A percentile compares a stretch with the other conserved stretches of the same genome.
These are phyloP conservation scores for Amanita fuliginea DNA, from an alignment of 768 basidiomycete genomes.

Conservation along the genomic window DNA sequence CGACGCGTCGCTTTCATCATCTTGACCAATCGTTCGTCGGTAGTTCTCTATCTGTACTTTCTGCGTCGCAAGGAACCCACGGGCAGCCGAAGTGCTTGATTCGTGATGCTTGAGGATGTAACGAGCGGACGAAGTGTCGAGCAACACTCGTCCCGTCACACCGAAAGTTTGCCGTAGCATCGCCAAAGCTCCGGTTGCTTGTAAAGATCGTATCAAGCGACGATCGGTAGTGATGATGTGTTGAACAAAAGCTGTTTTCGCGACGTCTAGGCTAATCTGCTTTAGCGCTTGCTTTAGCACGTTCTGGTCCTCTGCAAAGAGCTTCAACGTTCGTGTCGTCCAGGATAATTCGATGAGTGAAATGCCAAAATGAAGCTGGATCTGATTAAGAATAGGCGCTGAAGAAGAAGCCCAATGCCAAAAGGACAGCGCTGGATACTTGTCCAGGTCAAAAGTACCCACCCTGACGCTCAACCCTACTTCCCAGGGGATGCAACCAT, in stretches of 20 bases:
- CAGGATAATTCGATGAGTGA: conserved; percentile 2
- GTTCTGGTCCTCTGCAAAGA: conserved; percentile 1
- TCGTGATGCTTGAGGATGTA: background rate
- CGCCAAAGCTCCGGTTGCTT: background rate
- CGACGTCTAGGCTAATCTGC: background rate
- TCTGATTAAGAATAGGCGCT: background rate
- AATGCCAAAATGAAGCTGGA: background rate
- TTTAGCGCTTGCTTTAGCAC: background rate
- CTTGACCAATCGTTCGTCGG: background rate
- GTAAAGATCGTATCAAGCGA: background rate
- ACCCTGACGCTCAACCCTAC: background rate
- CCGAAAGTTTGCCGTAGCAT: background rate
- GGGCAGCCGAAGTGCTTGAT: background rate
- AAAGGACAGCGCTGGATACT: background rate
- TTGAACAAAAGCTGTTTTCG: background rate
- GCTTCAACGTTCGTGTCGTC: conserved; percentile 1
- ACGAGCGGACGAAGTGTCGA: background rate
- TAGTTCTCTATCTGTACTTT: background rate
- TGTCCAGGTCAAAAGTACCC: background rate
- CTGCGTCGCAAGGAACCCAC: background rate
- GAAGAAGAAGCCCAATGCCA: conserved; percentile 6
- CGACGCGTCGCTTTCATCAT: background rate
- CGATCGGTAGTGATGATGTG: background rate
- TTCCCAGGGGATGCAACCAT: conserved; percentile 1
- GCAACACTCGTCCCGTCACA: background rate